phyloP scores from a whole-genome alignment of 2,329 filamentous ascomycete species.

The Fusarium sp. region DNA sequence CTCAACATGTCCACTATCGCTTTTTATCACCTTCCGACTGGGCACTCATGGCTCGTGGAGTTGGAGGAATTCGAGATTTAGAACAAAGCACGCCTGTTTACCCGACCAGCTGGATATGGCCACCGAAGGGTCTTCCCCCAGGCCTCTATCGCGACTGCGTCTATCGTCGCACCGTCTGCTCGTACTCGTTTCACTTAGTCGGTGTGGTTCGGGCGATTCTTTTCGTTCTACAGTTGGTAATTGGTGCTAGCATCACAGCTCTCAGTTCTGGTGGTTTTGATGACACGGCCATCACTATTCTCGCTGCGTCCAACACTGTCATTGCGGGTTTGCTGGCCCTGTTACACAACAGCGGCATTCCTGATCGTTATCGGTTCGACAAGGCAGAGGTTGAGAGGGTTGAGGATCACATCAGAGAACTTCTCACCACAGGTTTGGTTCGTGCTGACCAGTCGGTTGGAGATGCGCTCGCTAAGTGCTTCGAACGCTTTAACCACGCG shows the following conservation, averaged over 20 bases:
- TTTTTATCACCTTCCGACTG: slow-evolving; percentile 59
- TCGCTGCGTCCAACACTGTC: slow-evolving; percentile 62
- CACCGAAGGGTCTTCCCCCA: slow-evolving; percentile 58
- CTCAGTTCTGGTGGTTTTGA: slow-evolving; percentile 56
- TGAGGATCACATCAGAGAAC: slow-evolving; percentile 61
- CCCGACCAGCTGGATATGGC: slow-evolving; percentile 57
- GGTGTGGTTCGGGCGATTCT: slow-evolving; percentile 57
- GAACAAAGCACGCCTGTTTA: slow-evolving; percentile 57
- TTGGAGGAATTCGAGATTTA: slow-evolving; percentile 59
- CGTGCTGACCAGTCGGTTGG: slow-evolving; percentile 56
- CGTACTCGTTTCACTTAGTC: slow-evolving; percentile 57
- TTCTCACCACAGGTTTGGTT: slow-evolving; percentile 61
- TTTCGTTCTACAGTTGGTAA: slow-evolving; percentile 61
- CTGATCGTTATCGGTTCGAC: slow-evolving; percentile 62
- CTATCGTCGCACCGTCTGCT: slow-evolving; percentile 56
- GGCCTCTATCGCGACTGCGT: slow-evolving; percentile 63
- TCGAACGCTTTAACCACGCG: slow-evolving; percentile 57
- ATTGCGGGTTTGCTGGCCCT: slow-evolving; percentile 62
- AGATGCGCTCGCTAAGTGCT: slow-evolving; percentile 61
- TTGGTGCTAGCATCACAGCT: slow-evolving; percentile 62
- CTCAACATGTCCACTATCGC: slow-evolving; percentile 45
- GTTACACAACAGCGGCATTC: slow-evolving; percentile 65
- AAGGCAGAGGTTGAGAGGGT: slow-evolving; percentile 61
- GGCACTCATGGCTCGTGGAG: slow-evolving; percentile 58
- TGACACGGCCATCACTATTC: slow-evolving; percentile 57